Evolutionary conservation across 106 monocot species (phyloP), one percentile per base, ranked within the genome.

Genomic region (Amphibolis antarctica): DNA sequence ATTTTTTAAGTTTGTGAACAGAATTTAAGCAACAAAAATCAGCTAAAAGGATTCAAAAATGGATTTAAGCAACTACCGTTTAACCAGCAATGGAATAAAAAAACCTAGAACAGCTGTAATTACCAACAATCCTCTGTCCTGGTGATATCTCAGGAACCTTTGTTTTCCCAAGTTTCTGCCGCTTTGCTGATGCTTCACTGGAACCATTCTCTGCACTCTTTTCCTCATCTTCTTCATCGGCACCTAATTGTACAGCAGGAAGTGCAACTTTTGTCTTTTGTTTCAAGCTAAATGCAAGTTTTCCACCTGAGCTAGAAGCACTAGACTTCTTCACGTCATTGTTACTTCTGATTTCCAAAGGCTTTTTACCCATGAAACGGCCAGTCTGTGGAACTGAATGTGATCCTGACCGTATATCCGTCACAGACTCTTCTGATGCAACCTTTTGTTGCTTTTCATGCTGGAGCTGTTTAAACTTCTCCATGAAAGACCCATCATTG

Each of bases 241-340:
- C 81, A 69, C 50, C 78, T 36, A 96, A 71, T 48, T 77, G 86
- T 0, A 86, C 80, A 64, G 82, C 79, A 10, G 89, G 65, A 3
- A 73, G 55, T 3, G 70, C 82, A 67, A 87, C 53, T 78, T 96
- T 96, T 7, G 90, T 78, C 59, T 96, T 96, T 60, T 80, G 80
- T 67, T 96, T 96, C 75, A 96, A 82, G 75, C 90, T 90, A 59
- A 96, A 96, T 24, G 96, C 96, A 63, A 96, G 80, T 63, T 96
- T 96, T 2, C 86, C 86, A 59, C 63, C 65, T 0, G 82, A 81
- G 19, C 64, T 61, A 17, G 75, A 28, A 48, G 52, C 0, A 4
- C 52, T 67, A 53, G 68, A 60, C 49, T 82, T 96, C 76, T 75
- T 89, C 28, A 23, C 42, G 28, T 82, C 80, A 31, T 15, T 31